A percentile compares a stretch with the other conserved stretches of the same genome.
phyloP scores from a whole-genome alignment of 805 yeast genomes.

The Saccharomyces cerevisiae region DNA sequence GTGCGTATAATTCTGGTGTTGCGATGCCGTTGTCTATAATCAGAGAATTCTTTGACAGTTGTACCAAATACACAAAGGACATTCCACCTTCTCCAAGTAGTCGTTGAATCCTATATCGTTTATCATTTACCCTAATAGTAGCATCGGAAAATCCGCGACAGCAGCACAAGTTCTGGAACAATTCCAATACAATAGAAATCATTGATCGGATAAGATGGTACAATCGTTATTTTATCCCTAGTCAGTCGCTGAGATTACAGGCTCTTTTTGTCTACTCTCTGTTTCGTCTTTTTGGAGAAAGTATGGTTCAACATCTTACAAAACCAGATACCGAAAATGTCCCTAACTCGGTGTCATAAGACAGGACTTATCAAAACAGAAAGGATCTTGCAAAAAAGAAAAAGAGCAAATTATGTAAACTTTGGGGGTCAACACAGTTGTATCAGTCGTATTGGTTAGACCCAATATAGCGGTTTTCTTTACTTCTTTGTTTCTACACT shows the following conservation, averaged over 20 bases:
- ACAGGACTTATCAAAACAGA: neutral
- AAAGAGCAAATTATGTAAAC: neutral
- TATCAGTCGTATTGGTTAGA: neutral
- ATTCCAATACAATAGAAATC: neutral
- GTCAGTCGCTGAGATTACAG: neutral
- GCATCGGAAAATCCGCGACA: constrained; percentile 43
- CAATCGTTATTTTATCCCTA: neutral
- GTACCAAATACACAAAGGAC: constrained; percentile 76
- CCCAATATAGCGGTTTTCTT: neutral
- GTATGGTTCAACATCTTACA: neutral
- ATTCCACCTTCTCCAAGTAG: constrained; percentile 89
- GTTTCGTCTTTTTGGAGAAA: neutral
- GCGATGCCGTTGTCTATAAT: neutral
- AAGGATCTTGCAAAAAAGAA: neutral
- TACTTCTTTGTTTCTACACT: neutral
- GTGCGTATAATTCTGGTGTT: constrained; percentile 45
- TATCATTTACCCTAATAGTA: constrained; percentile 44
- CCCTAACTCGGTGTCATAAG: neutral
- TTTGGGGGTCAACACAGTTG: neutral
- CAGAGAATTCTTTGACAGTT: constrained; percentile 31
- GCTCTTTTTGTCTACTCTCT: neutral
- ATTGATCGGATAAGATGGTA: neutral
- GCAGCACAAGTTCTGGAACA: constrained; percentile 14
- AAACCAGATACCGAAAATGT: neutral
- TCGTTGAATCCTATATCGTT: constrained; percentile 51